phyloP scores from a whole-genome alignment of 2,329 filamentous ascomycete genomes.

The Monosporascus sp. region DNA sequence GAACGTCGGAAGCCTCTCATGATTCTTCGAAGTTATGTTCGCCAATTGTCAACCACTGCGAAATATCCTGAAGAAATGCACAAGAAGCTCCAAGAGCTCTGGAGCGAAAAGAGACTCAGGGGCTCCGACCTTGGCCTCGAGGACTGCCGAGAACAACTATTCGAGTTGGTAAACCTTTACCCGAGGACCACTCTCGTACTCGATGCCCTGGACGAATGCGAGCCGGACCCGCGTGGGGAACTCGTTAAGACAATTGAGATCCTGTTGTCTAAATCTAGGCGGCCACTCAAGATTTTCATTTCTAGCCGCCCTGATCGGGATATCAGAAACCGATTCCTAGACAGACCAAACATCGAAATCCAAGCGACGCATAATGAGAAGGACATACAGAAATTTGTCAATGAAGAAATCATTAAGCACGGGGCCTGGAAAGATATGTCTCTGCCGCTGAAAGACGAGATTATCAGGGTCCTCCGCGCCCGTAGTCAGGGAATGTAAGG shows the following conservation, averaged over 20 bases:
- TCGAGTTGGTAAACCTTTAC: slow-evolving; percentile 9
- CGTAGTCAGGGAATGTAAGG: slow-evolving; percentile 5
- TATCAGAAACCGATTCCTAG: slow-evolving; percentile 3
- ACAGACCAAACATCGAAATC: slow-evolving; percentile 6
- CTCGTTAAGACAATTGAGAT: background rate
- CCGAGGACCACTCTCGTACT: slow-evolving; percentile 23
- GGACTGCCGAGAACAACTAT: slow-evolving; percentile 23
- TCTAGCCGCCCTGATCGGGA: slow-evolving; percentile 8
- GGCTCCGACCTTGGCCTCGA: too few species aligned
- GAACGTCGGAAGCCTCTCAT: slow-evolving; percentile 3
- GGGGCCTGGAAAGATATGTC: slow-evolving; percentile 1
- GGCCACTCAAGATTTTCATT: slow-evolving; percentile 5
- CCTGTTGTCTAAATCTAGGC: slow-evolving; percentile 3
- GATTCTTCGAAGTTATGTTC: slow-evolving; percentile 6
- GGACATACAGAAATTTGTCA: slow-evolving; percentile 5
- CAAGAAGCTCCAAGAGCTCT: background rate
- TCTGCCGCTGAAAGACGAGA: slow-evolving; percentile 1
- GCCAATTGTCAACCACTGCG: slow-evolving; percentile 5
- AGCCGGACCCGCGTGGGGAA: slow-evolving; percentile 10
- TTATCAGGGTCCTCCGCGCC: background rate
- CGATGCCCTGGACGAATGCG: slow-evolving; percentile 31
- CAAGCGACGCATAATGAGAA: slow-evolving; percentile 4
- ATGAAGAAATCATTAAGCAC: slow-evolving; percentile 3
- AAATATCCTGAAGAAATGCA: background rate
- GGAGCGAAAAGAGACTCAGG: slow-evolving; percentile 1